Evolutionary conservation across 352 stramenopile genomes (phyloP), one percentile per base, ranked within the genome.

Genomic region (Globisporangium uncinulatum): DNA sequence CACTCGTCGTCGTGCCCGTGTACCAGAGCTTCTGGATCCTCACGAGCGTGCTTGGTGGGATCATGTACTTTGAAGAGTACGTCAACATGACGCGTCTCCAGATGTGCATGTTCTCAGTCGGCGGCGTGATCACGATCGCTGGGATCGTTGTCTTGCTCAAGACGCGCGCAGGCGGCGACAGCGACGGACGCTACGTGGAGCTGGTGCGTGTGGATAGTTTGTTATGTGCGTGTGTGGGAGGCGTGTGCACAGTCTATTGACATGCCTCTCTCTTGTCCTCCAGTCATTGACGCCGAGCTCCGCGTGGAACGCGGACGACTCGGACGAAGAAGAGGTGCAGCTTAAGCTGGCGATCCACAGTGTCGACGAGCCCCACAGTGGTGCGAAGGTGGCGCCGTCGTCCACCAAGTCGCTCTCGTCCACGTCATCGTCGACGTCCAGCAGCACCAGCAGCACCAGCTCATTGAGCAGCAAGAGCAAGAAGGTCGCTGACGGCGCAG

Each of bases 41-140:
- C 41, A 95, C 71, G 67, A 94, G 86, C 54, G 84, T 96, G 43
- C 69, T 95, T n/a, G 89, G 89, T 19, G 89, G 88, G 14, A 89
- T 96, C 66, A 90, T 96, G 71, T 97, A 96, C 70, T 97, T 97
- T 65, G 82, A 95, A 65, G 89, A 97, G 67, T 93, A 93, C 63
- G 75, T 89, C 46, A 87, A 61, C 66, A 93, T 93, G 83, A 90
- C 83, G 37, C 62, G 67, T 4, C 70, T 65, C n/a, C 79, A 90
- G 52, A 80, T 83, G 73, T 63, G 76, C 54, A 91, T 93, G 79
- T 93, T 93, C 64, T 87, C 83, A 4, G 57, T 88, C 58, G 83
- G 83, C 20, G 80, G 79, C 17, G 62, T 78, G 31, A 57, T 93
- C 41, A 93, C 83, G n/a, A 93, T 93, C 61, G 61, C 67, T 13